Evolutionary conservation across 148 eudicot species (phyloP).

Genomic region (Heliosperma pusillum): DNA sequence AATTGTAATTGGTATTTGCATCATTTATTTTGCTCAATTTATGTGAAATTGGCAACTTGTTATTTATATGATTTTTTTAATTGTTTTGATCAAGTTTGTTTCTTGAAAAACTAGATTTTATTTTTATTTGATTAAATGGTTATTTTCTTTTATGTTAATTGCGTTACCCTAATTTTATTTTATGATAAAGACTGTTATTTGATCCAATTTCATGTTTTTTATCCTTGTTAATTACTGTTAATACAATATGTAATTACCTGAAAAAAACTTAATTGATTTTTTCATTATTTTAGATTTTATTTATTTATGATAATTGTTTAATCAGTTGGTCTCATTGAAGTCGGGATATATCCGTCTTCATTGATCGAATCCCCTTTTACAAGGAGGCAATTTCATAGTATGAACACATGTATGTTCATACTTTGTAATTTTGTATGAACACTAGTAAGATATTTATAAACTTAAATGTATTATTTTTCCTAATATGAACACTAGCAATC

Average conservation of each 20-base stretch:
- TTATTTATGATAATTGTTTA: neutral
- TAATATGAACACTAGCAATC: no score
- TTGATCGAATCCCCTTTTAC: no score
- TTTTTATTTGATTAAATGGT: neutral
- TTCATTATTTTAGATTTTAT: neutral
- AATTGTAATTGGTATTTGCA: neutral
- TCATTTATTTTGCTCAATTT: neutral
- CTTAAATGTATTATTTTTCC: no score
- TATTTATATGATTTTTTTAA: neutral
- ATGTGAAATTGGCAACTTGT: neutral
- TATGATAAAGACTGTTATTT: no score
- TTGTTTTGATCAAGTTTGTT: conserved; percentile 4
- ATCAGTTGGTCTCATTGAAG: no score
- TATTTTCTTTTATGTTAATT: no score
- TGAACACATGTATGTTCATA: no score
- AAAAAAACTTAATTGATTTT: no score
- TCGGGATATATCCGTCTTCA: no score
- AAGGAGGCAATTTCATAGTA: neutral
- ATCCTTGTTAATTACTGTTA: conserved; percentile 3
- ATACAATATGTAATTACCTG: neutral
- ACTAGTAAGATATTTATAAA: no score
- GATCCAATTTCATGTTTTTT: neutral
- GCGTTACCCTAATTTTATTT: no score
- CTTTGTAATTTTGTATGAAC: no score
- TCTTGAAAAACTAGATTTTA: neutral